A percentile compares a stretch with the other conserved stretches of the same genome.
phyloP scores from a whole-genome alignment of 164 flowering plant species.

The Chimonanthus salicifolius region DNA sequence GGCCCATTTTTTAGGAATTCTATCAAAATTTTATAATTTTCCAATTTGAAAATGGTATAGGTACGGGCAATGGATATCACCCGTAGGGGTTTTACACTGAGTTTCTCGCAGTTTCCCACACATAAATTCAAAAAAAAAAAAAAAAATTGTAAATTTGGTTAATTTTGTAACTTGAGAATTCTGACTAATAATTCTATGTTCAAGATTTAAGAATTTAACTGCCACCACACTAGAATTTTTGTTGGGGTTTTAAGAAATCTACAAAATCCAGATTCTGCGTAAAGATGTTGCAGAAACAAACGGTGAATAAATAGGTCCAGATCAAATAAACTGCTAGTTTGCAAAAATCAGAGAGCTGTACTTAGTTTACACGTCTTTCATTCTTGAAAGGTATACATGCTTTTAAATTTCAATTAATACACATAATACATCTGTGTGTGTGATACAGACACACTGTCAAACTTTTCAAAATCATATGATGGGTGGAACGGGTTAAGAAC shows the following conservation, averaged over 20 bases:
- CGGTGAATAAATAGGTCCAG: not conserved
- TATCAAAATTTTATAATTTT: too few species aligned
- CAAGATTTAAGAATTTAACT: too few species aligned
- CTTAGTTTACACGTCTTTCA: not conserved
- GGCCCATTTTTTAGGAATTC: too few species aligned
- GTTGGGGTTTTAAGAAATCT: not conserved
- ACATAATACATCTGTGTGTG: not conserved
- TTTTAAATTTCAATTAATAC: not conserved
- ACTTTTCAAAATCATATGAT: not conserved
- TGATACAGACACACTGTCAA: too few species aligned
- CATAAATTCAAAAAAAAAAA: not conserved
- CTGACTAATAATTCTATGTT: too few species aligned
- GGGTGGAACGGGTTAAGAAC: not conserved
- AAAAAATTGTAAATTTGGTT: not conserved
- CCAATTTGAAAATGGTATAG: too few species aligned
- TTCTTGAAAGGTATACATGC: not conserved
- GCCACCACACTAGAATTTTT: too few species aligned
- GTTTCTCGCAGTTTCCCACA: too few species aligned
- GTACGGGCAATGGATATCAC: too few species aligned
- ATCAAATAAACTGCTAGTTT: not conserved
- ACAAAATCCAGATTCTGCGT: too few species aligned
- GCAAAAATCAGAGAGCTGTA: not conserved
- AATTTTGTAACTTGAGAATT: not conserved
- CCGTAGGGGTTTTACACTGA: too few species aligned
- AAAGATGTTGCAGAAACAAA: not conserved